Evolutionary conservation across 208 protist species (phyloP).

Genomic region (Leishmania mexicana): DNA sequence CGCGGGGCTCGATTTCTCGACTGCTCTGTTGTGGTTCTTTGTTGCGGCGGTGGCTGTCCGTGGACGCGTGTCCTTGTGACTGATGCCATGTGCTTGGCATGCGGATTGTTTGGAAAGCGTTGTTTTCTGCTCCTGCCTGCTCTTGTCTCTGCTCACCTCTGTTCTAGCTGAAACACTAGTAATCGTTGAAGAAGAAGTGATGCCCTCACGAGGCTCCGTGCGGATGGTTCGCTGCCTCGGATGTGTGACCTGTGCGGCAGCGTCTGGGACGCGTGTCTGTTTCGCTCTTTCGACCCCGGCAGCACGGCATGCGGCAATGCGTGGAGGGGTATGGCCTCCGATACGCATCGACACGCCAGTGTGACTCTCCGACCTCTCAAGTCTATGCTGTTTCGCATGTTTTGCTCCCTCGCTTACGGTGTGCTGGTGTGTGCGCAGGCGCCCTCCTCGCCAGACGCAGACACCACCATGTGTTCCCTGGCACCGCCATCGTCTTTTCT

Average conservation of each 20-base stretch:
- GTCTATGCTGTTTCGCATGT: not conserved
- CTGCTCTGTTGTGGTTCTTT: not conserved
- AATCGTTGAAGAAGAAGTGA: not conserved
- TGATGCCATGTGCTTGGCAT: not conserved
- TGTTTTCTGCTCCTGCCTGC: slow-evolving; percentile 1
- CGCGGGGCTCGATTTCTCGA: not conserved
- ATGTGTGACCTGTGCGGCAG: not conserved
- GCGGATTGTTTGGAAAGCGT: not conserved
- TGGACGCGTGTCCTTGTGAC: not conserved
- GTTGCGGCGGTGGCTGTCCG: not conserved
- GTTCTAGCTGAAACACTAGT: not conserved
- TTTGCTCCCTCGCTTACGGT: not conserved
- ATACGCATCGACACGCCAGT: not conserved
- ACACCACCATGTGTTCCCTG: not conserved
- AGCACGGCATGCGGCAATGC: not conserved
- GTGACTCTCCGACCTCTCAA: not conserved
- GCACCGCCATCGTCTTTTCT: not conserved
- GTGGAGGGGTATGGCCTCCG: not conserved
- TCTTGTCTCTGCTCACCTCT: not conserved
- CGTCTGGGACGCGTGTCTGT: not conserved
- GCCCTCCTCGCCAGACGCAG: not conserved
- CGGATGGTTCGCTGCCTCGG: not conserved
- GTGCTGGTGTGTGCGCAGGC: not conserved
- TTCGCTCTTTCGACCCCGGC: not conserved
- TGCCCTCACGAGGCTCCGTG: not conserved